Conservation (phyloP, 2,329 filamentous ascomycete genomes). For the Daldinia sp. region DNA sequence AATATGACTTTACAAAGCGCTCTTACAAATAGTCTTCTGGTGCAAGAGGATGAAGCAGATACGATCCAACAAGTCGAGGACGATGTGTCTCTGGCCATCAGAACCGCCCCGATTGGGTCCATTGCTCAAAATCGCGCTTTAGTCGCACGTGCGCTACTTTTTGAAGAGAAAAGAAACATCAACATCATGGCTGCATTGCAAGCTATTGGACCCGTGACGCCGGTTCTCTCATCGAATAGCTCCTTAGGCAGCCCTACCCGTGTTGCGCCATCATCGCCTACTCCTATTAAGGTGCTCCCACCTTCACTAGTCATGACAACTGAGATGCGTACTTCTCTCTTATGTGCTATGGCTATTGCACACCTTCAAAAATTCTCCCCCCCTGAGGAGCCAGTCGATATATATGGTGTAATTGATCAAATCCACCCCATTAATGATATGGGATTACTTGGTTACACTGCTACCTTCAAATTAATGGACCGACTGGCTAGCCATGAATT, state of each 20-base stretch:
- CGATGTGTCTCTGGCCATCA: slow-evolving; percentile 75
- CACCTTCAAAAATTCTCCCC: slow-evolving; percentile 62
- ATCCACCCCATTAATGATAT: slow-evolving; percentile 58
- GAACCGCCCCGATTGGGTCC: slow-evolving; percentile 82
- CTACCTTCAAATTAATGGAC: slow-evolving; percentile 70
- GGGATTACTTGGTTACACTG: slow-evolving; percentile 70
- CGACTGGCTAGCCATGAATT: slow-evolving; percentile 61
- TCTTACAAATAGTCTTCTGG: slow-evolving; percentile 72
- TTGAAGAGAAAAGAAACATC: slow-evolving; percentile 64
- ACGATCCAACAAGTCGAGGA: slow-evolving; percentile 54
- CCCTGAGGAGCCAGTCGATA: slow-evolving; percentile 59
- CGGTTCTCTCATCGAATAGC: slow-evolving; percentile 51
- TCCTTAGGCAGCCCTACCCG: slow-evolving; percentile 23
- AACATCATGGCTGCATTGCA: slow-evolving; percentile 69
- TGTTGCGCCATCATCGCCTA: slow-evolving; percentile 38
- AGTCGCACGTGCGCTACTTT: slow-evolving; percentile 69
- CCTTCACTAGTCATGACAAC: slow-evolving; percentile 58
- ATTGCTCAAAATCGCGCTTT: slow-evolving; percentile 73
- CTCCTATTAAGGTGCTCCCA: slow-evolving; percentile 62
- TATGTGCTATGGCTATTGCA: slow-evolving; percentile 71
- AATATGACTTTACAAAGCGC: slow-evolving; percentile 77
- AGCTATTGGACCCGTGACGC: slow-evolving; percentile 60
- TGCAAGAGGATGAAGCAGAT: slow-evolving; percentile 59
- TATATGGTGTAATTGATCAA: slow-evolving; percentile 64
- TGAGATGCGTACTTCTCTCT: slow-evolving; percentile 68